Evolutionary conservation across 345 rosid genomes (phyloP).

Genomic region (Citrus mangshanensis): DNA sequence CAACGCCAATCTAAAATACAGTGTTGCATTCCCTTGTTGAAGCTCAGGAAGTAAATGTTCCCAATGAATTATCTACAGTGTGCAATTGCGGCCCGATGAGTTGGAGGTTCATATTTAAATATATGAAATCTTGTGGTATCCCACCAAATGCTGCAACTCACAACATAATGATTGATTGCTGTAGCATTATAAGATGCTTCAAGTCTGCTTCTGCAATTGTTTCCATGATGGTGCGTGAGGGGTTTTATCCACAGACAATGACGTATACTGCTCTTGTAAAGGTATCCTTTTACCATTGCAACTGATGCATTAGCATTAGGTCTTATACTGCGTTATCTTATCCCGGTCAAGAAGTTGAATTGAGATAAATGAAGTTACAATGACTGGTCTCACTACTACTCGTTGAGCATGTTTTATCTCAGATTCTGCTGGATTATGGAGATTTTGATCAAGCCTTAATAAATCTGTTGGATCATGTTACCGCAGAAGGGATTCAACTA

Average conservation of each 20-base stretch:
- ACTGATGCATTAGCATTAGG: not conserved
- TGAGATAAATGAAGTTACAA: not conserved
- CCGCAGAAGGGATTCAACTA: slow-evolving; percentile 38
- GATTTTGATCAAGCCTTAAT: slow-evolving; percentile 56
- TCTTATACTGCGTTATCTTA: not conserved
- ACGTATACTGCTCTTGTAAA: slow-evolving; percentile 59
- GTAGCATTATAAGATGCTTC: slow-evolving; percentile 43
- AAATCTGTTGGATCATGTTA: slow-evolving; percentile 50
- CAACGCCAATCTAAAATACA: too few species aligned
- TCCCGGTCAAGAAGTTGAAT: not conserved
- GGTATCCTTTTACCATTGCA: slow-evolving; percentile 29
- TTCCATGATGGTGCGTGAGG: slow-evolving; percentile 79
- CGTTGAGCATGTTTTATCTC: slow-evolving; percentile 19
- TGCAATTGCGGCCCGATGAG: slow-evolving; percentile 10
- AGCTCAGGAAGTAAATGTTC: slow-evolving; percentile 55
- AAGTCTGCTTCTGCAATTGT: slow-evolving; percentile 57
- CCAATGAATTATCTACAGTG: slow-evolving; percentile 1
- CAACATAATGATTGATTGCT: slow-evolving; percentile 68
- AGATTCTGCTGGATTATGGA: slow-evolving; percentile 38
- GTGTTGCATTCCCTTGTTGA: slow-evolving; percentile 34
- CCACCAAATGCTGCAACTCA: slow-evolving; percentile 51
- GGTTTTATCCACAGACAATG: slow-evolving; percentile 41
- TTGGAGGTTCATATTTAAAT: slow-evolving; percentile 5
- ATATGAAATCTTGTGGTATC: slow-evolving; percentile 44
- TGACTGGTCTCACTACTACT: not conserved